phyloP scores from a whole-genome alignment of 2,329 filamentous ascomycete genomes.

The Aspergillus brasiliensis region DNA sequence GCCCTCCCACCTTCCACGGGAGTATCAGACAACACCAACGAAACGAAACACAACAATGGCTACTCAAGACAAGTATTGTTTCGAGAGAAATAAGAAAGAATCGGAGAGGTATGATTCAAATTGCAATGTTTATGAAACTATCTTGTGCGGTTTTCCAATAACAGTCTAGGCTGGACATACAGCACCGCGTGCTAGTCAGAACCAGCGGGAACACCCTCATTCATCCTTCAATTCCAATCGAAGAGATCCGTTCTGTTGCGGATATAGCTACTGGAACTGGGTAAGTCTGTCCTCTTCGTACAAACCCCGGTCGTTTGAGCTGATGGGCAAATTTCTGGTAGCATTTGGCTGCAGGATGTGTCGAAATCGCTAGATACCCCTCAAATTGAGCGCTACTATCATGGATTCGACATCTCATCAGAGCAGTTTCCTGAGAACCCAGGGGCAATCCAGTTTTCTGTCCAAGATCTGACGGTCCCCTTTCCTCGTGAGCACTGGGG shows the following conservation, averaged over 20 bases:
- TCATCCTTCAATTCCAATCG: neutral
- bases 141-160: neutral
- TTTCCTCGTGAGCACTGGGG: slow-evolving; percentile 27
- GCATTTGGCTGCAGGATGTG: neutral
- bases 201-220: neutral
- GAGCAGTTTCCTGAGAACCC: neutral
- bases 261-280: neutral
- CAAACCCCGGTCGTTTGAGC: neutral
- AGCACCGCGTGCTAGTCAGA: neutral
- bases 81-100: neutral
- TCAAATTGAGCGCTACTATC: neutral
- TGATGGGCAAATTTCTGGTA: neutral
- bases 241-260: neutral
- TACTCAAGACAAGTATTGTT: neutral
- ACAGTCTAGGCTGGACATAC: neutral
- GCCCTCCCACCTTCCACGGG: neutral
- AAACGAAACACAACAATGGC: neutral
- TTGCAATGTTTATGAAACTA: neutral
- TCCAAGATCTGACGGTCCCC: neutral
- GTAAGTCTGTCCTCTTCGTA: neutral
- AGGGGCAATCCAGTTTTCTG: neutral
- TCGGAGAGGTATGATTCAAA: neutral
- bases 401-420: neutral
- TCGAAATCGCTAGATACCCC: neutral
- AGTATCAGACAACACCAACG: neutral